Percentiles rank a stretch among this genome's conserved stretches.
phyloP scores from a whole-genome alignment of 169 alveolate genomes.

The Besnoitia besnoiti region DNA sequence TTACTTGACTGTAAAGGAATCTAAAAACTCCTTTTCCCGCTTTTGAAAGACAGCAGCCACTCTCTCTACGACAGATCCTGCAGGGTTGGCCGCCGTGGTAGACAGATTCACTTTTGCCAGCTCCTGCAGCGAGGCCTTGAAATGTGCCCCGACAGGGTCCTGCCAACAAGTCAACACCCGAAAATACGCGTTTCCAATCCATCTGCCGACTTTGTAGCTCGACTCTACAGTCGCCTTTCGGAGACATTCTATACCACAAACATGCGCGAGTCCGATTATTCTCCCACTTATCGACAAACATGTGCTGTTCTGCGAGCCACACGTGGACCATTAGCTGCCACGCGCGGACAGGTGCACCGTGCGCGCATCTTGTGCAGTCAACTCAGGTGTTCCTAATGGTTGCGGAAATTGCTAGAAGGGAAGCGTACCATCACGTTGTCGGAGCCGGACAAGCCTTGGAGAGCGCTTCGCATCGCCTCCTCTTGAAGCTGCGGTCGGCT shows the following conservation, averaged over 20 bases:
- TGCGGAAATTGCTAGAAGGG: neutral
- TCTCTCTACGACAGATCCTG: constrained; percentile 58
- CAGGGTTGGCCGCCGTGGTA: neutral
- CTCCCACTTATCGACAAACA: no score
- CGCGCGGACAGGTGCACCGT: no score
- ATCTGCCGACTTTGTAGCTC: neutral
- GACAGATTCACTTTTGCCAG: constrained; percentile 46
- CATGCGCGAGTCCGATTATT: no score
- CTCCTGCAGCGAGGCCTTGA: constrained; percentile 63
- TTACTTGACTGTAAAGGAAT: constrained; percentile 69
- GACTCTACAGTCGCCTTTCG: no score
- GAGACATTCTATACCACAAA: no score
- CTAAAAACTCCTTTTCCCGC: constrained; percentile 67
- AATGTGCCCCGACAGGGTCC: constrained; percentile 73
- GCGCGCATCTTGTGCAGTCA: no score
- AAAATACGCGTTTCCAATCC: neutral
- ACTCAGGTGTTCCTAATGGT: neutral
- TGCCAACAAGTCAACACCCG: neutral
- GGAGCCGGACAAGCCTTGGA: constrained; percentile 56
- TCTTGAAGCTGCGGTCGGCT: constrained; percentile 61
- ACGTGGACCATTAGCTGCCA: no score
- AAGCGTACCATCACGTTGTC: constrained; percentile 45
- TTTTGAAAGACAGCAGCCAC: constrained; percentile 70
- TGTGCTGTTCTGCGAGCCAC: no score
- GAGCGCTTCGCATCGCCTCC: constrained; percentile 60